Base-by-base conservation (phyloP, 441 rosid genomes). In the Theobroma grandiflorum region DNA sequence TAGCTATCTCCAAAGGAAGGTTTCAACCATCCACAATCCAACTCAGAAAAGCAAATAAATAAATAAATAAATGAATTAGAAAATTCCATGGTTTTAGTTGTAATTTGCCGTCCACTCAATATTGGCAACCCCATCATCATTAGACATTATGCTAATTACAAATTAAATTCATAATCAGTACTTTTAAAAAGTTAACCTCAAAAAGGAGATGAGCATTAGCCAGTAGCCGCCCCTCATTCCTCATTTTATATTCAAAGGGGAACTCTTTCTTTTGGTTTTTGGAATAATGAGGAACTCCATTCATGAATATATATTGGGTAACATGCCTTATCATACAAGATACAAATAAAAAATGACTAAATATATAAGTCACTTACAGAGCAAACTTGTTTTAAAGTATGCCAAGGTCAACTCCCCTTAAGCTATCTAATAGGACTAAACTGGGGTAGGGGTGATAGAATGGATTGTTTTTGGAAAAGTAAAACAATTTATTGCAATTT, bases 91-190 rank as follows among this genome's bases (percentile, higher is more conserved):
- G 10, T 45, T 42, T 42, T 8, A 26, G 31, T 26, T 26, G 31
- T 42, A 42, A 42, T 42, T 42, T 42, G 45, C 45, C 45, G 6
- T 45, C 49, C 49, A 45, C 49, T 45, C 49, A 45, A 45, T 26
- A 45, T 45, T 45, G 49, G 49, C 49, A 45, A 8, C 49, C 45
- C 5, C 49, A 45, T 45, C 49, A 45, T 45, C 49, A 45, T 45
- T 26, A 49, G 18, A 47, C 74, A 47, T 47, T 69, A 47, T 69
- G 40, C 58, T 70, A 31, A 7, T 47, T 69, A 33, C 31, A 45
- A 69, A n/a, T n/a, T n/a, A n/a, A 49, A 43, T 42, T 68, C 72
- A 42, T 38, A 66, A 69, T 45, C 55, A 69, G 1, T 42, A 67
- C 72, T 10, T 67, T 38, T 35, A 64, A 16, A 65, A 64, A 37